A percentile compares a stretch with the other conserved stretches of the same genome.
phyloP scores from a whole-genome alignment of 441 rosid genomes.

The Corymbia calophylla region DNA sequence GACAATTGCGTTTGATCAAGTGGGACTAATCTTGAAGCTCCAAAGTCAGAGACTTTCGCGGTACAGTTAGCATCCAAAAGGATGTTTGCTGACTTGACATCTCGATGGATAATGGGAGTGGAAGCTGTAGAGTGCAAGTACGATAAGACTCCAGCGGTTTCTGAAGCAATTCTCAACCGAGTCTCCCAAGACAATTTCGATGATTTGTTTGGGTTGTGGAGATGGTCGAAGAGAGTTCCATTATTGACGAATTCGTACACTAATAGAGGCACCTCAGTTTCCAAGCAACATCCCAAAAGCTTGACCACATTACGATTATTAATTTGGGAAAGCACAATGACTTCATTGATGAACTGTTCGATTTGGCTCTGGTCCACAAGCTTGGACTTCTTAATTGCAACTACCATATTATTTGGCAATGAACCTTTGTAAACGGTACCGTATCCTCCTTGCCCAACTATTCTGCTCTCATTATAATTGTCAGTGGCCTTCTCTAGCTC shows the following conservation, averaged over 20 bases:
- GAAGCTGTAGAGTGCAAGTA: neutral
- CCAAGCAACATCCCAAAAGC: neutral
- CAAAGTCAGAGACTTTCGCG: slow-evolving; percentile 25
- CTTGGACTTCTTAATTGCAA: slow-evolving; percentile 33
- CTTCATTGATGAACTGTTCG: neutral
- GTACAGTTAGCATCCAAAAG: slow-evolving; percentile 20
- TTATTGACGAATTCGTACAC: neutral
- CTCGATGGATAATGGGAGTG: slow-evolving; percentile 19
- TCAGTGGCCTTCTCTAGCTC: slow-evolving; percentile 27
- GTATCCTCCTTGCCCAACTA: slow-evolving; percentile 24
- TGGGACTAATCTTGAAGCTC: slow-evolving; percentile 22
- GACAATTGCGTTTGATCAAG: slow-evolving; percentile 5
- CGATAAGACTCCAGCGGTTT: neutral
- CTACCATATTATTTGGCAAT: neutral
- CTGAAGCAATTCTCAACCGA: neutral
- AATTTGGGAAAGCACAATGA: neutral
- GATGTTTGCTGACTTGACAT: slow-evolving; percentile 22
- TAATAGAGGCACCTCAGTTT: neutral
- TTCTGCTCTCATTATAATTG: slow-evolving; percentile 14
- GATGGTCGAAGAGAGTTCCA: neutral
- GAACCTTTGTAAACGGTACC: slow-evolving; percentile 36
- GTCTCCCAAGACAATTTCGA: slow-evolving; percentile 15
- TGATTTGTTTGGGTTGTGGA: neutral
- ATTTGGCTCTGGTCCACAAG: slow-evolving; percentile 17
- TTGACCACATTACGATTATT: neutral